Base-by-base conservation (phyloP, 129 eudicot genomes). In the Dittrichia graveolens region DNA sequence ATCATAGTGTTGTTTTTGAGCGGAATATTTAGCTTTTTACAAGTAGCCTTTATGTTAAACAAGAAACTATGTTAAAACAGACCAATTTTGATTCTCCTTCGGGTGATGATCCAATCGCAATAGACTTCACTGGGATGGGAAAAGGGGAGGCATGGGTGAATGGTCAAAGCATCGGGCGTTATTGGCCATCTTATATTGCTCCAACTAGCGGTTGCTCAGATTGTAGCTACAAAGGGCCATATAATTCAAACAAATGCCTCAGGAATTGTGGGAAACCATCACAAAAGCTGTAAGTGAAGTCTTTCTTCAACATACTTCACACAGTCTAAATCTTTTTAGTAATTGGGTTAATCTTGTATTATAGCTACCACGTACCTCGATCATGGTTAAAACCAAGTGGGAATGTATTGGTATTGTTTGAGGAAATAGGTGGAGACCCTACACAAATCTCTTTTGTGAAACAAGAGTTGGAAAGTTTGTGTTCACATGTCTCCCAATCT, bases 141-240 rank as follows among this genome's bases (percentile, higher is more conserved):
- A 95, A 95, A 74, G 99, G 99, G 2, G 91, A 95, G 78, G 90
- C 97, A 3, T 95, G 99, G 99, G 87, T 95, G 60, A 95, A 95
- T 49, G 99, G 99, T 60, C 84, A 88, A 69, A 82, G 99, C 84
- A 85, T 95, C 6, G 99, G 99, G 44, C 99, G 99, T 61, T 91
- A 88, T 54, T 95, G 99, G 99, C 99, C 99, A 47, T 66, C 84
- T 56, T 74, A 82, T 31, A 81, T 13, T 19, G 84, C 97, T 35
- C 79, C 90, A 67, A 86, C 63, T 43, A 56, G 77, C 11, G 96
- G 96, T 65, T 90, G 97, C 72, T 71, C 83, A 0, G 74, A 75
- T 14, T 95, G 99, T 78, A 78, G 87, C 50, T 95, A 91, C 80
- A 88, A 79, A 78, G 99, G 99, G 43, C 0, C 80, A 61, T 95